These are phyloP conservation scores for Cutaneotrichosporon cutaneum DNA, from an alignment of 1,284 basidiomycete species.

Conservation along the genomic window DNA sequence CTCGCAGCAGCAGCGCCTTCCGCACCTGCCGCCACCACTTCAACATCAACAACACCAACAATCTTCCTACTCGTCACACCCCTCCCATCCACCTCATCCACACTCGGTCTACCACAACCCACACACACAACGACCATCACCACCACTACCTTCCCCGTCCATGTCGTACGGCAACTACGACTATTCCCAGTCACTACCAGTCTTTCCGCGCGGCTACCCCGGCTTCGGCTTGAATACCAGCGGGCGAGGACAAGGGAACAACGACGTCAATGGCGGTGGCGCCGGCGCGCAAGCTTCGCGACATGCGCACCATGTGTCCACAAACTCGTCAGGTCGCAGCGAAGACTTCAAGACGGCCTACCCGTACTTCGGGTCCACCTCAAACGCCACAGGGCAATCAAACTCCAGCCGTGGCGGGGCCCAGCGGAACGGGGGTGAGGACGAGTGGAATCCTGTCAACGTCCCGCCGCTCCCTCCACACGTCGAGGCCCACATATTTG, in stretches of 20 bases:
- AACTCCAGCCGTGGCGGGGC: neutral
- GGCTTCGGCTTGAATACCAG: neutral
- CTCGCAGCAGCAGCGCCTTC: conserved; percentile 8
- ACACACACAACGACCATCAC: neutral
- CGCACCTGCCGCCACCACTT: conserved; percentile 4
- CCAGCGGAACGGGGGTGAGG: conserved; percentile 2
- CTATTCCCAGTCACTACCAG: neutral
- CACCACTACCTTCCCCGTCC: neutral
- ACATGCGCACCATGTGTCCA: neutral
- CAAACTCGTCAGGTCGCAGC: neutral
- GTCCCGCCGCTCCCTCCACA: conserved; percentile 17
- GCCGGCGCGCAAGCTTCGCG: neutral
- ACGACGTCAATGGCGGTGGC: neutral
- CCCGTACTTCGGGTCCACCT: neutral
- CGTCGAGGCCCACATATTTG: conserved; percentile 16
- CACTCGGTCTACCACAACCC: neutral
- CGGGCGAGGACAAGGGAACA: neutral
- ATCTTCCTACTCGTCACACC: neutral
- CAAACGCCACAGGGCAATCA: neutral
- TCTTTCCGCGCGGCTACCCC: conserved; percentile 17
- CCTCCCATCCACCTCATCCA: conserved; percentile 11
- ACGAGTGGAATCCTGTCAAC: neutral
- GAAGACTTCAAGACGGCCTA: neutral
- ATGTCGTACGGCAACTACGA: conserved; percentile 8
- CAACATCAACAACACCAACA: conserved; percentile 12